phyloP scores from a whole-genome alignment of 306 rosid species.

The Acacia melanoxylon region DNA sequence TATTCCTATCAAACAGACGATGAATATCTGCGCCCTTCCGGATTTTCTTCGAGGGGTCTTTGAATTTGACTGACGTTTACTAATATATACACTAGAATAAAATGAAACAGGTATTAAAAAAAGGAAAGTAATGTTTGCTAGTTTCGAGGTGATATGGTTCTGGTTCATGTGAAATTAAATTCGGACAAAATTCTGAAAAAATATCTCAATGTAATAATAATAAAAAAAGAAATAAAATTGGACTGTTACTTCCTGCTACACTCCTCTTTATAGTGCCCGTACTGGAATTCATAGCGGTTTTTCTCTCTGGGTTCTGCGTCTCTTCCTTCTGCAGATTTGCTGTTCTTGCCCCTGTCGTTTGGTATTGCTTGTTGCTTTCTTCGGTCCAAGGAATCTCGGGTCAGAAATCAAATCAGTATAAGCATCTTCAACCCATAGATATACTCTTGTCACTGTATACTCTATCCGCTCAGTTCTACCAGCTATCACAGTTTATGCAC shows the following conservation, averaged over 20 bases:
- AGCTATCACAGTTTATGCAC: constrained; percentile 17
- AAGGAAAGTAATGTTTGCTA: neutral
- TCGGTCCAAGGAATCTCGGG: constrained; percentile 9
- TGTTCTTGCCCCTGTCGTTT: constrained; percentile 18
- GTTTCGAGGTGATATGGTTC: neutral
- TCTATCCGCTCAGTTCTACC: neutral
- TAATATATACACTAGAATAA: neutral
- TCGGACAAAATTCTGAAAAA: no score
- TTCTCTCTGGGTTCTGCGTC: constrained; percentile 15
- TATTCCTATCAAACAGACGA: neutral
- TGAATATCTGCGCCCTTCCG: no score
- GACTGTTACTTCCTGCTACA: neutral
- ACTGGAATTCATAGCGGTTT: constrained; percentile 29
- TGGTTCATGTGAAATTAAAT: neutral
- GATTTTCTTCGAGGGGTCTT: neutral
- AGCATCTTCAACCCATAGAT: constrained; percentile 22
- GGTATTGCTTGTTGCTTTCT: constrained; percentile 26
- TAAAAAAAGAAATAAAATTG: neutral
- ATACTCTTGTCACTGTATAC: constrained; percentile 1
- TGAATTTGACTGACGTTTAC: neutral
- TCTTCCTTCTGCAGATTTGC: constrained; percentile 23
- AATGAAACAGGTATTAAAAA: neutral
- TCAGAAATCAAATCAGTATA: constrained; percentile 11
- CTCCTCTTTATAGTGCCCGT: neutral
- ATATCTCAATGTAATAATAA: no score